A percentile compares a stretch with the other conserved stretches of the same genome.
These are phyloP conservation scores for Aspergillus sparsus DNA, from an alignment of 495 filamentous ascomycete genomes.

Conservation along the genomic window DNA sequence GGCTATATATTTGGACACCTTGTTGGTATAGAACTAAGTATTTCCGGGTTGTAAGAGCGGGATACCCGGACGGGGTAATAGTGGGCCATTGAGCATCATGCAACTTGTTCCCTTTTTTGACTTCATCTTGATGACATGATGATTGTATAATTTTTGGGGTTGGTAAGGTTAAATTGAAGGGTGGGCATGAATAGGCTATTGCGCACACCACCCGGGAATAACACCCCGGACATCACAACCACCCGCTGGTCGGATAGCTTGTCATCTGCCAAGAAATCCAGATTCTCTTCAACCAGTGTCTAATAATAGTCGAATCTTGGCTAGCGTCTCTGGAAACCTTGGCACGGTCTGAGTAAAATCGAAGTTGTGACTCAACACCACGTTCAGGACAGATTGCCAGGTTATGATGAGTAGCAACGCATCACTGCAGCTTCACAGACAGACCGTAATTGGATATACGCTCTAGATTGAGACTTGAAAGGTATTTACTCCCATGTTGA, in stretches of 20 bases:
- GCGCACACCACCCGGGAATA: not conserved
- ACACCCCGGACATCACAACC: not conserved
- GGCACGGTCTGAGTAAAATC: not conserved
- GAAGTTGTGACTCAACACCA: not conserved
- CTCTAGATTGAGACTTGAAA: not conserved
- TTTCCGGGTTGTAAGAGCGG: not conserved
- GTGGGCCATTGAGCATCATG: not conserved
- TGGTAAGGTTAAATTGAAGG: not conserved
- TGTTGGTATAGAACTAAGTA: not conserved
- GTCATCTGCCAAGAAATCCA: not conserved
- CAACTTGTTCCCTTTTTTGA: not conserved
- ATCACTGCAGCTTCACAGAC: not conserved
- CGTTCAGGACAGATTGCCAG: not conserved
- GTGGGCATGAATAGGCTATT: not conserved
- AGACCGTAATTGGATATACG: not conserved
- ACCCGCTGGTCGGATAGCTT: not conserved
- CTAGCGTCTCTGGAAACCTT: not conserved
- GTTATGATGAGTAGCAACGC: not conserved
- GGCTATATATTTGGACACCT: not conserved
- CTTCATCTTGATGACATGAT: not conserved
- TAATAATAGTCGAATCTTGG: not conserved
- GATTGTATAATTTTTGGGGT: not conserved
- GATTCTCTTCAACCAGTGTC: not conserved
- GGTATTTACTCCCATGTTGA: not conserved
- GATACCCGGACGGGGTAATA: not conserved